Conservation (phyloP, 73 alveolate species). For the Tetrahymena elliotti region DNA sequence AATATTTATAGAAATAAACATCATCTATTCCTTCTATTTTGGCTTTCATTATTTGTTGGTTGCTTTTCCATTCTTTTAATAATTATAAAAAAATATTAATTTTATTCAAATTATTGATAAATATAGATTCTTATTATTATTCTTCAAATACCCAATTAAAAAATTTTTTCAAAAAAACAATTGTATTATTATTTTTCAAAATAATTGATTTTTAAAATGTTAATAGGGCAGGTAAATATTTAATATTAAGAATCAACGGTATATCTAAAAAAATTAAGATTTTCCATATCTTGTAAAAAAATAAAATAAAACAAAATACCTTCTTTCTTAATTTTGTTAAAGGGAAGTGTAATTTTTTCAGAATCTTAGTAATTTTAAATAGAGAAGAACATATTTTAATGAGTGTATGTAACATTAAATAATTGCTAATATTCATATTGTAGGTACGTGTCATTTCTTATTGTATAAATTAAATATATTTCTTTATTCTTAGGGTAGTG, state of each 20-base stretch:
- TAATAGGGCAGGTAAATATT: no score
- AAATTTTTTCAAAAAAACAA: neutral
- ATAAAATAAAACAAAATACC: neutral
- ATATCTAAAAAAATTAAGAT: no score
- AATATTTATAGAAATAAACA: neutral
- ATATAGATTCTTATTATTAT: no score
- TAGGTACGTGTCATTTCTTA: neutral
- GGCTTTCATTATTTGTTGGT: neutral
- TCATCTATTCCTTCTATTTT: neutral
- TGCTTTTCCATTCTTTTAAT: neutral
- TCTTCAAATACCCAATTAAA: no score
- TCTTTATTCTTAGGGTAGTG: neutral
- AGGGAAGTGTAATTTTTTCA: neutral
- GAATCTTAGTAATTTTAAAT: neutral
- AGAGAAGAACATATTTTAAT: neutral
- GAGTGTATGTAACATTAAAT: neutral
- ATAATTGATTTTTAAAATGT: no score
- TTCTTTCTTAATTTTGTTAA: neutral
- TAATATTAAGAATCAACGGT: no score
- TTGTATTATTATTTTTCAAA: neutral
- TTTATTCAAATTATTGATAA: no score
- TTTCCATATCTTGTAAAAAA: neutral
- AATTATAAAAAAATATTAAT: no score
- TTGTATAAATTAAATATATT: neutral
- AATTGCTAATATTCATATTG: neutral